Conservation (phyloP, 352 stramenopile species). For the Phytophthora niederhauseri region DNA sequence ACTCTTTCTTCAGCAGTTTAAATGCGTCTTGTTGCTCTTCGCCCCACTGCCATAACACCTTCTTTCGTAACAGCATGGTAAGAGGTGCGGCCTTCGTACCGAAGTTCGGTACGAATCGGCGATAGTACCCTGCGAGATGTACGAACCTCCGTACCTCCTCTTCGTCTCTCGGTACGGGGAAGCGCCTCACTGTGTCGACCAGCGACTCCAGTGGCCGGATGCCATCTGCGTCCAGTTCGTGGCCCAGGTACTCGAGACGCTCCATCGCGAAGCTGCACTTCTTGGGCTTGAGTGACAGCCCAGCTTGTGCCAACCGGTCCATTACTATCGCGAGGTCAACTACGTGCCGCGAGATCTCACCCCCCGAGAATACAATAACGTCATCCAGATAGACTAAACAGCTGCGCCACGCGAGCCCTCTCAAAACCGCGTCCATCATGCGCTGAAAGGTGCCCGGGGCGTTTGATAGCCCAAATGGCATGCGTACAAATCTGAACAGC, state of each 20-base stretch:
- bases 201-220: neutral
- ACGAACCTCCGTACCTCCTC: neutral
- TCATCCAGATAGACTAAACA: too few relatives aligned
- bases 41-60: neutral
- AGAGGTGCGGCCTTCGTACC: neutral
- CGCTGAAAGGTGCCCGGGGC: too few relatives aligned
- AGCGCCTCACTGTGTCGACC: neutral
- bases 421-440: too few relatives aligned
- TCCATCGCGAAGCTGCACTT: neutral
- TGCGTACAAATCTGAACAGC: too few relatives aligned
- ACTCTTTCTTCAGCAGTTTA: too few relatives aligned
- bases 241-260: neutral
- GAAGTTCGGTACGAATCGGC: neutral
- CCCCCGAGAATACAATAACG: too few relatives aligned
- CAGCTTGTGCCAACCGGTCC: neutral
- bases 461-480: too few relatives aligned
- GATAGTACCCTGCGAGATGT: too few relatives aligned
- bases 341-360: too few relatives aligned
- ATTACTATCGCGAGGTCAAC: too few relatives aligned
- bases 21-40: neutral
- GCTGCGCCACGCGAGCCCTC: too few relatives aligned
- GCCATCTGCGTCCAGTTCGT: neutral
- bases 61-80: neutral
- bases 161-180: neutral
- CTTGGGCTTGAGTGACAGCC: neutral